These are phyloP conservation scores for Fusarium subtropicale DNA, from an alignment of 2,329 filamentous ascomycete genomes.

Conservation along the genomic window DNA sequence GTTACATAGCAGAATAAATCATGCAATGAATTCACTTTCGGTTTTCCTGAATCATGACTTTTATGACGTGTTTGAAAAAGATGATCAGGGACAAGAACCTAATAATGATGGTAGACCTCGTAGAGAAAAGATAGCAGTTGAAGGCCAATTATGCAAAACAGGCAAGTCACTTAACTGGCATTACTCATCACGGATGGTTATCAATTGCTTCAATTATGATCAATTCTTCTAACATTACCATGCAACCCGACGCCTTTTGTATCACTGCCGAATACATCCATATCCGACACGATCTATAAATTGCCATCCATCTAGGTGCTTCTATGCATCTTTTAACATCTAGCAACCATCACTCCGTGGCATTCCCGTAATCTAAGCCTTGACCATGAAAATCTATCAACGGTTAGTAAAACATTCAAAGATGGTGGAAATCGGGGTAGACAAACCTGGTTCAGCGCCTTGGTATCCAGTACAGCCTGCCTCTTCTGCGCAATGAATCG, in stretches of 20 bases:
- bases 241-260: conserved; percentile 18
- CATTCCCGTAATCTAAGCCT: conserved; percentile 50
- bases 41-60: background rate
- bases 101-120: background rate
- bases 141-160: too few relatives aligned
- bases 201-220: conserved; percentile 1
- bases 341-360: background rate
- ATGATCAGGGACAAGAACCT: background rate
- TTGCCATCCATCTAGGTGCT: conserved; percentile 7
- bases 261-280: background rate
- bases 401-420: conserved; percentile 12
- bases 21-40: background rate
- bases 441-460: conserved; percentile 85
- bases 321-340: conserved; percentile 3
- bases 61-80: background rate
- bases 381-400: conserved; percentile 76
- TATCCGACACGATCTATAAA: conserved; percentile 9
- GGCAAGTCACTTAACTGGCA: background rate
- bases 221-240: conserved; percentile 6
- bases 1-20: conserved; percentile 19
- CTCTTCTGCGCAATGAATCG: conserved; percentile 91
- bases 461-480: conserved; percentile 81
- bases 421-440: conserved; percentile 54
- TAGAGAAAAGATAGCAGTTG: too few relatives aligned
- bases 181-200: background rate